A percentile compares a stretch with the other conserved stretches of the same genome.
Conservation (phyloP, 768 basidiomycete species). For the Kwoniella dejecticola region DNA sequence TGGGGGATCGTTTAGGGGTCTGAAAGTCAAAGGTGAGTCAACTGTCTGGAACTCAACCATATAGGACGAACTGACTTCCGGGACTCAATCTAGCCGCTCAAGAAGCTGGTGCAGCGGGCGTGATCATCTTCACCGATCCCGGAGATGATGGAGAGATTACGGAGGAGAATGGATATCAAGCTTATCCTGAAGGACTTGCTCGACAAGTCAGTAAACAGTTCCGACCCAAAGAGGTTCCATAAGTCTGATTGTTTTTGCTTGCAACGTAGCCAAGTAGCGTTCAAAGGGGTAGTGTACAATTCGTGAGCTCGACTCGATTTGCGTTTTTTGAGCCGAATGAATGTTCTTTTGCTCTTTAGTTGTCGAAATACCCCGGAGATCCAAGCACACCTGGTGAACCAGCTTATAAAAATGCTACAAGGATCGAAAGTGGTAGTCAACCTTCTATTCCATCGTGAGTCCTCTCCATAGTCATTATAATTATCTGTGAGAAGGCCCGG, state of each 20-base stretch:
- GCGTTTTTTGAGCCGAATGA: neutral
- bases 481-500: too few species aligned
- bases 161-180: slow-evolving; percentile 70
- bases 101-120: slow-evolving; percentile 72
- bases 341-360: slow-evolving; percentile 48
- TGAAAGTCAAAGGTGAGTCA: slow-evolving; percentile 64
- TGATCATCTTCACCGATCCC: slow-evolving; percentile 79
- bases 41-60: neutral
- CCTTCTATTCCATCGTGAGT: slow-evolving; percentile 51
- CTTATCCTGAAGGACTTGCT: slow-evolving; percentile 84
- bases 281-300: slow-evolving; percentile 81
- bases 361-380: slow-evolving; percentile 55
- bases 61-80: neutral
- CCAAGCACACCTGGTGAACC: slow-evolving; percentile 87
- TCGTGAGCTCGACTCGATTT: slow-evolving; percentile 52
- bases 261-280: slow-evolving; percentile 57
- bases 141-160: slow-evolving; percentile 82
- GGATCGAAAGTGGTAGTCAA: slow-evolving; percentile 59
- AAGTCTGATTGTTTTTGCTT: neutral
- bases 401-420: slow-evolving; percentile 76
- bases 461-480: slow-evolving; percentile 57
- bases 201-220: slow-evolving; percentile 65
- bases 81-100: slow-evolving; percentile 66
- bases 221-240: slow-evolving; percentile 48
- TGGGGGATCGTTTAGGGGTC: slow-evolving; percentile 71